Conservation (phyloP, 495 filamentous ascomycete species). For the Neurospora sp. region DNA sequence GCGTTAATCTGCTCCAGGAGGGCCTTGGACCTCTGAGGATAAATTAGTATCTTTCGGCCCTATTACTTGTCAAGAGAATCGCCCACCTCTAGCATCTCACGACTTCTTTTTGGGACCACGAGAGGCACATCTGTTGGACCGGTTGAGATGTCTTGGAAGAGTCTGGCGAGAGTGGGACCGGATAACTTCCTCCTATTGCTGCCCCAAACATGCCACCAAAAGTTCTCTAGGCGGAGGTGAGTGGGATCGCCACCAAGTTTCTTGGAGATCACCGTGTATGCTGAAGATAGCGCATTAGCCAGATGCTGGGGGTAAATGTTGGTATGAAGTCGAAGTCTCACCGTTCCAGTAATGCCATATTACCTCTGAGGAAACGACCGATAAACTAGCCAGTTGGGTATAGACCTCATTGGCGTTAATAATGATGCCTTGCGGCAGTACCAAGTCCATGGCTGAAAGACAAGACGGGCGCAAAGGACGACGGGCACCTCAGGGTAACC, state of each 20-base stretch:
- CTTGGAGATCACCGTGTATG: slow-evolving; percentile 41
- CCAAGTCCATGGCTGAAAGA: slow-evolving; percentile 3
- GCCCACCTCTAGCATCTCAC: slow-evolving; percentile 31
- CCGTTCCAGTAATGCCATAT: slow-evolving; percentile 42
- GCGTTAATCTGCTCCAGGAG: slow-evolving; percentile 4
- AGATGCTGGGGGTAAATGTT: background rate
- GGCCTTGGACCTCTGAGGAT: background rate
- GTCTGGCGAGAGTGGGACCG: slow-evolving; percentile 32
- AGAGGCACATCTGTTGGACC: slow-evolving; percentile 40
- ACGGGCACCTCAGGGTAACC: background rate
- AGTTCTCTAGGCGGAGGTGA: slow-evolving; percentile 42
- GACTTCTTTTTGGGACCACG: slow-evolving; percentile 30
- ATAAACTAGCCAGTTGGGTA: slow-evolving; percentile 37
- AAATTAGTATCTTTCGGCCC: background rate
- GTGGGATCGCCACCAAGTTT: slow-evolving; percentile 38
- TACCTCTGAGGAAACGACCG: slow-evolving; percentile 34
- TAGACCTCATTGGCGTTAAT: slow-evolving; percentile 34
- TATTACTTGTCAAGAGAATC: background rate
- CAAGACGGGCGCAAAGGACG: background rate
- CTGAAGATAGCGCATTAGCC: slow-evolving; percentile 21
- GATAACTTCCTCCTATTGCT: slow-evolving; percentile 36
- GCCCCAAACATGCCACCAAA: slow-evolving; percentile 48
- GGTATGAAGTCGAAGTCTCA: slow-evolving; percentile 14
- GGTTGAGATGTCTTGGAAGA: slow-evolving; percentile 39
- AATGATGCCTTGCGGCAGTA: slow-evolving; percentile 30